Evolutionary conservation across 1,284 basidiomycete species (phyloP).

Genomic region (Taiwanofungus camphoratus): DNA sequence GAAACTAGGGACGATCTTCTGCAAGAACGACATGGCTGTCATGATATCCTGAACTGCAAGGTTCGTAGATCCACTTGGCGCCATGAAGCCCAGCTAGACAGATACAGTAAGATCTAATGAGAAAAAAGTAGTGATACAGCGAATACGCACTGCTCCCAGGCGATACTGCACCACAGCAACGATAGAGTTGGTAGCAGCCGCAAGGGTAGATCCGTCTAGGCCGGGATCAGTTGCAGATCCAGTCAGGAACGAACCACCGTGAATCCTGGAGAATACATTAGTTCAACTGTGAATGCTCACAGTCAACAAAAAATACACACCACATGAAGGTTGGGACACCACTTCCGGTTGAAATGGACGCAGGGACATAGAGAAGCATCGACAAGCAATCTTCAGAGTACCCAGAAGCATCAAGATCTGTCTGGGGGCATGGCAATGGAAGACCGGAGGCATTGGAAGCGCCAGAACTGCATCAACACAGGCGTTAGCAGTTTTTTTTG

Average conservation of each 20-base stretch:
- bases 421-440: constrained; percentile 71
- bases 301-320: constrained; percentile 30
- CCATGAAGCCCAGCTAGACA: constrained; percentile 64
- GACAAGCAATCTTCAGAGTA: constrained; percentile 76
- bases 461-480: constrained; percentile 38
- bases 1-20: constrained; percentile 56
- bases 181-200: constrained; percentile 66
- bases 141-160: constrained; percentile 61
- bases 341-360: constrained; percentile 27
- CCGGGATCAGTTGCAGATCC: constrained; percentile 72
- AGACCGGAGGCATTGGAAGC: constrained; percentile 45
- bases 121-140: not conserved
- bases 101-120: not conserved
- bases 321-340: constrained; percentile 58
- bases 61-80: constrained; percentile 64
- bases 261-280: constrained; percentile 52
- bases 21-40: constrained; percentile 62
- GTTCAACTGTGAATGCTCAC: not conserved
- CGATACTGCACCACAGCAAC: constrained; percentile 86
- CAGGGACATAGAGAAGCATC: constrained; percentile 68
- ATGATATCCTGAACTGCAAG: constrained; percentile 69
- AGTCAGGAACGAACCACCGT: constrained; percentile 77
- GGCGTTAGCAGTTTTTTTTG: too few species aligned
- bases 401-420: constrained; percentile 37
- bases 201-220: constrained; percentile 75